These are phyloP conservation scores for Hypoxylon sp. DNA, from an alignment of 2,329 filamentous ascomycete species.

Conservation along the genomic window DNA sequence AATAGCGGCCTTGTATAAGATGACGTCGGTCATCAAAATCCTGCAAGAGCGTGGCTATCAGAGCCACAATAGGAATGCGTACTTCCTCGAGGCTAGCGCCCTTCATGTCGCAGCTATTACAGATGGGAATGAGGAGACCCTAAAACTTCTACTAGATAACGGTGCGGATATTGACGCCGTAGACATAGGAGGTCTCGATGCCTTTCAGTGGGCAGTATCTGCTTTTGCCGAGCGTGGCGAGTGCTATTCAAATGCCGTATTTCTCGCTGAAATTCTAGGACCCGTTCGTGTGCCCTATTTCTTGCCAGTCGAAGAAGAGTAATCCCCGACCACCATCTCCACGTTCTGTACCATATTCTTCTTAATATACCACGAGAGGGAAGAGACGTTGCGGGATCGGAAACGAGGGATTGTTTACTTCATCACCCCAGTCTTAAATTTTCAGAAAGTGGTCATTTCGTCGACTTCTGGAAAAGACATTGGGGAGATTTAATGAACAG, in stretches of 20 bases:
- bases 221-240: neutral
- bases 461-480: neutral
- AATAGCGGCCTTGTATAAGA: slow-evolving; percentile 4
- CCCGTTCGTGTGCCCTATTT: no score
- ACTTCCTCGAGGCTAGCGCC: neutral
- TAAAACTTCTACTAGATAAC: neutral
- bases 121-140: neutral
- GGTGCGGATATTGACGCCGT: neutral
- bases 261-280: neutral
- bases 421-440: neutral
- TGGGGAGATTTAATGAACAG: neutral
- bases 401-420: neutral
- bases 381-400: neutral
- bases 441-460: neutral
- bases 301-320: neutral
- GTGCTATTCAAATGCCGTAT: neutral
- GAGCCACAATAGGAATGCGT: neutral
- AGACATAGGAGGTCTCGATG: neutral
- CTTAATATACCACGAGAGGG: no score
- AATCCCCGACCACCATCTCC: no score
- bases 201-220: neutral
- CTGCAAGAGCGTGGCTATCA: slow-evolving; percentile 3
- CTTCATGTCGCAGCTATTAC: slow-evolving; percentile 2
- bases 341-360: no score
- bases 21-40: slow-evolving; percentile 5